These are phyloP conservation scores for Senna siamea DNA, from an alignment of 306 rosid species.

Conservation along the genomic window DNA sequence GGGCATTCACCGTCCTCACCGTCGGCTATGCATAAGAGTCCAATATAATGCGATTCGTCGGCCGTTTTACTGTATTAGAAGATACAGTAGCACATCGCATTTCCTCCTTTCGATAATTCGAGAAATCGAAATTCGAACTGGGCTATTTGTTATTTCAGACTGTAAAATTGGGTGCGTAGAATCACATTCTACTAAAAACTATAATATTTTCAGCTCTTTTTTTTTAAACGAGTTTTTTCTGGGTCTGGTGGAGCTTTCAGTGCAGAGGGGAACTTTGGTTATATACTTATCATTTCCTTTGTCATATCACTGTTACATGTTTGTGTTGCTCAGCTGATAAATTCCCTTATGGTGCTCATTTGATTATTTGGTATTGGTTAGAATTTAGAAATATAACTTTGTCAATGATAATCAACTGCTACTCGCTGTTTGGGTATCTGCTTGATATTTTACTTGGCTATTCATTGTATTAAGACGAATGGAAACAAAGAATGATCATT, in stretches of 20 bases:
- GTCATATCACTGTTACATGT: background rate
- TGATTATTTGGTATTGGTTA: background rate
- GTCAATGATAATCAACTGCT: background rate
- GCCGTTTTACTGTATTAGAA: too few species aligned
- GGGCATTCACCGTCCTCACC: background rate
- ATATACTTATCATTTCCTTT: background rate
- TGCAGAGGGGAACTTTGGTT: background rate
- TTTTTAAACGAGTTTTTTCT: background rate
- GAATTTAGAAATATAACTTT: background rate
- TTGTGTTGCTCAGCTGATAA: background rate
- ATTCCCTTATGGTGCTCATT: background rate
- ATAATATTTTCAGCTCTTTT: background rate
- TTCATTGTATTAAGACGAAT: background rate
- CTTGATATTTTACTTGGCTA: background rate
- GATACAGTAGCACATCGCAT: background rate
- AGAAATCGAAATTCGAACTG: background rate
- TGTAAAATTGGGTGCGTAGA: background rate
- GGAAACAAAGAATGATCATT: constrained; percentile 6
- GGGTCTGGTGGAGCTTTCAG: background rate
- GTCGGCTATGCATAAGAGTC: too few species aligned
- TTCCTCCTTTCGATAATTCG: background rate
- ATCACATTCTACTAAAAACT: background rate
- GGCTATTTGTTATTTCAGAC: background rate
- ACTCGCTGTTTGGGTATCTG: background rate
- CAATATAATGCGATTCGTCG: background rate